A percentile compares a stretch with the other conserved stretches of the same genome.
Evolutionary conservation across 768 basidiomycete species (phyloP).

Genomic region (Russula abietina): DNA sequence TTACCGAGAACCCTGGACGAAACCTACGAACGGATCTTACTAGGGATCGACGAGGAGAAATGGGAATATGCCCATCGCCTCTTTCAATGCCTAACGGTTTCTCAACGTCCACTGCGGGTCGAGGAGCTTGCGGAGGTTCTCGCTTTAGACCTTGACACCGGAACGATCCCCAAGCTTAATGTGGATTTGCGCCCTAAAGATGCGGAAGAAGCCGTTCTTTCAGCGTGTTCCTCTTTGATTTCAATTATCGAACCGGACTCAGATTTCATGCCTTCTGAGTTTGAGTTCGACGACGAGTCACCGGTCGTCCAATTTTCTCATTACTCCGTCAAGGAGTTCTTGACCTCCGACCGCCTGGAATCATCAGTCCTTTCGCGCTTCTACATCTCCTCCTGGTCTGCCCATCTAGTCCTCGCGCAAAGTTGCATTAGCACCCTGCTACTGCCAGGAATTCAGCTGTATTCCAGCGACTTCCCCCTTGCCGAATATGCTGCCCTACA

Average conservation of each 20-base stretch:
- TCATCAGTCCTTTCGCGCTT: not conserved
- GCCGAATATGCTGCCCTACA: not conserved
- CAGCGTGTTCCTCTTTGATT: slow-evolving; percentile 3
- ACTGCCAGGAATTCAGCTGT: not conserved
- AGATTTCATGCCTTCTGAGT: no score
- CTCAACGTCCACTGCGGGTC: not conserved
- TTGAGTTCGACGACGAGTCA: no score
- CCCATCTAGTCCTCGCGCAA: slow-evolving; percentile 3
- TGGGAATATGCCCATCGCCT: slow-evolving; percentile 1
- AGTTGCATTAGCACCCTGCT: slow-evolving; percentile 6
- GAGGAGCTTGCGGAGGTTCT: slow-evolving; percentile 5
- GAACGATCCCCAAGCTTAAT: not conserved
- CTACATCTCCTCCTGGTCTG: not conserved
- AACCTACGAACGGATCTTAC: not conserved
- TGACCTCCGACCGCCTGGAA: slow-evolving; percentile 4
- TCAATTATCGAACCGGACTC: not conserved
- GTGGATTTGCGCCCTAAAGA: not conserved
- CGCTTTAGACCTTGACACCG: not conserved
- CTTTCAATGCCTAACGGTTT: not conserved
- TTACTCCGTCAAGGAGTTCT: slow-evolving; percentile 6
- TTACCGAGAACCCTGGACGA: not conserved
- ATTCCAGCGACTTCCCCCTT: not conserved
- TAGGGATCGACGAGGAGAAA: slow-evolving; percentile 3
- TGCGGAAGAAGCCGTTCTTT: not conserved
- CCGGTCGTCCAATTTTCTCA: slow-evolving; percentile 9